Conservation (phyloP, 176 grass and related monocot genomes). For the barley (Hordeum vulgare) region MorexV3_pseudomolecules_assembly NC_058520.1:466645154-466645653, state of each 20-base stretch:
- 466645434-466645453: neutral
- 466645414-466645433: neutral
- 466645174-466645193: neutral
- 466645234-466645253: neutral
- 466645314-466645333: constrained; percentile 20
- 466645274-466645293: neutral
- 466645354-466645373: neutral
- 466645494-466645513: neutral
- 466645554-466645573: neutral
- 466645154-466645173: neutral
- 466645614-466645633: neutral
- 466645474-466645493: neutral
- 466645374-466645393: neutral
- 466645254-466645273: neutral
- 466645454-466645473: neutral
- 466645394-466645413: neutral
- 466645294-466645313: constrained; percentile 11
- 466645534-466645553: neutral
- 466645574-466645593: neutral
- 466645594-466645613: neutral
- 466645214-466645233: neutral
- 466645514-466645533: neutral
- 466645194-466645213: neutral
- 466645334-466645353: neutral
- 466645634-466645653: neutral